Conservation (phyloP, 345 rosid species). For the Gossypium herbaceum region DNA sequence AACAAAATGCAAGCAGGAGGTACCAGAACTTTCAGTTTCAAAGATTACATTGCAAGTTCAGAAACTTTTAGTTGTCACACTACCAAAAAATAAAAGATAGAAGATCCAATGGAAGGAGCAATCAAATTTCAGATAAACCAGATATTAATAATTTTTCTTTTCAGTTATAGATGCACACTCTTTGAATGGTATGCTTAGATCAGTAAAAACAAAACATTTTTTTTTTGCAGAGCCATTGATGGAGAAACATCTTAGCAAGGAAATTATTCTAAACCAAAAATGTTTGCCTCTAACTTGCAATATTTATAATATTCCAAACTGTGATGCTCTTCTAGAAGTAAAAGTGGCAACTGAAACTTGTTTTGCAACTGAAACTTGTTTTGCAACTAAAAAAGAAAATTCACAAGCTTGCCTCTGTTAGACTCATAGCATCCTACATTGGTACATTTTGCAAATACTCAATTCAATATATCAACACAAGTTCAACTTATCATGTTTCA, state of each 20-base stretch:
- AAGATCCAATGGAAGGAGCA: background rate
- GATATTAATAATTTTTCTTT: background rate
- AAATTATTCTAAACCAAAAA: background rate
- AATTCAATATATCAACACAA: background rate
- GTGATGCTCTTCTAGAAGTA: background rate
- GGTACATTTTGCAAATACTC: background rate
- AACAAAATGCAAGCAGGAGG: slow-evolving; percentile 1
- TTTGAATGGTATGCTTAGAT: background rate
- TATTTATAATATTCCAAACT: background rate
- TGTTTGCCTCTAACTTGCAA: background rate
- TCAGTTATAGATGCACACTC: background rate
- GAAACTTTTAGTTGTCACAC: background rate
- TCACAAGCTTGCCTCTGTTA: slow-evolving; percentile 2
- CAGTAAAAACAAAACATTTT: background rate
- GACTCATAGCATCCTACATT: background rate
- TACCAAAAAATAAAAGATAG: background rate
- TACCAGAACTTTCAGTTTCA: background rate
- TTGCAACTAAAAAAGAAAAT: slow-evolving; percentile 3
- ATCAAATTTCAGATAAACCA: background rate
- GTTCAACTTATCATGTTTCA: background rate
- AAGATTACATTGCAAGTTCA: background rate
- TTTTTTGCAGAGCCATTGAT: background rate
- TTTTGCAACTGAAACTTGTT: slow-evolving; percentile 5
- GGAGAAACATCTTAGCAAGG: background rate
- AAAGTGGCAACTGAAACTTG: background rate